Base-by-base conservation (phyloP, 371 early-diverging fungal genomes). In the Lichtheimia hyalospora region DNA sequence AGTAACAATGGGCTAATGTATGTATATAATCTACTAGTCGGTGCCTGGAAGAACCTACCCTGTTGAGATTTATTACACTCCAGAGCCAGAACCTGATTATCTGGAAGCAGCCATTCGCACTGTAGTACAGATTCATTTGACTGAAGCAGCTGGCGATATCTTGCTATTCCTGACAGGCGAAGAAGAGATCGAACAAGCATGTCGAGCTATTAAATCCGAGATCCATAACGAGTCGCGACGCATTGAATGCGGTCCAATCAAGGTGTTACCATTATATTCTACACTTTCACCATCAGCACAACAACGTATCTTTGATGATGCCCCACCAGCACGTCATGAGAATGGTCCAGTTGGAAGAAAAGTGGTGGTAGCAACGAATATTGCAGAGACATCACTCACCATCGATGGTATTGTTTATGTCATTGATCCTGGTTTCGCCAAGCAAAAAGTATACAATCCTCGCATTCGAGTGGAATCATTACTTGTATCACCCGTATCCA, bases 391-490 rank as follows among this genome's bases (percentile, higher is more conserved):
- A 0, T 96, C 97, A 2, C 83, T 99, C 60, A 99, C 99, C 5
- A 98, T 99, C 58, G 96, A 97, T 67, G 96, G 97, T 63, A 93
- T 99, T 57, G 96, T 93, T 5, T 99, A 98, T 75, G 99, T 99
- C 42, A 89, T 99, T 49, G 99, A 99, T 71, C 95, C 96, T 27
- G 99, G 99, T 1, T 95, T 97, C 64, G 84, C 96, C 16, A 99
- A 99, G 73, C 96, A 96, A 73, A 99, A 96, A 77, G 96, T 94
- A 18, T 95, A 94, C 75, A 95, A 97, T 69, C 98, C 98, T 52
- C 88, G 96, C 58, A 87, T 95, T 42, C 91, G 95, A 63, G 89
- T 92, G 51, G 92, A 92, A 60, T 85, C 85, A 7, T 78, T 92
- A 51, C 73, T 90, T 41, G 88, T 90, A 5, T 83, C 84, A n/a